A percentile compares a stretch with the other conserved stretches of the same genome.
Evolutionary conservation across 2,329 filamentous ascomycete genomes (phyloP).

Genomic region (Ophiocordyceps camponoti-saundersi): DNA sequence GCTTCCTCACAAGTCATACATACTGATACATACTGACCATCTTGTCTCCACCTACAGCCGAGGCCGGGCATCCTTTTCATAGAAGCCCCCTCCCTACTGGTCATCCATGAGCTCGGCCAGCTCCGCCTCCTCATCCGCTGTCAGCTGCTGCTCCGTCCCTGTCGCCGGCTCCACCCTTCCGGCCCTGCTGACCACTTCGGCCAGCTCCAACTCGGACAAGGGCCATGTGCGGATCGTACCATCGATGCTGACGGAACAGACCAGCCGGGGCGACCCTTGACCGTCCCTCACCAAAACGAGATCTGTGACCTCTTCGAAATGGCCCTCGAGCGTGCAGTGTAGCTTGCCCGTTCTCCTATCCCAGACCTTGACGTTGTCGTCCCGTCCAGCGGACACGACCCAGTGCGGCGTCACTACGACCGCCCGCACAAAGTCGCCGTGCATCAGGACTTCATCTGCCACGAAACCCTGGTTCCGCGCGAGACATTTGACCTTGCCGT

Average conservation of each 20-base stretch:
- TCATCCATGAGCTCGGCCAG: constrained; percentile 81
- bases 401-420: constrained; percentile 60
- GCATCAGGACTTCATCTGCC: constrained; percentile 53
- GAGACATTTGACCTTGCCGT: constrained; percentile 74
- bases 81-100: constrained; percentile 6
- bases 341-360: constrained; percentile 56
- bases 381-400: constrained; percentile 75
- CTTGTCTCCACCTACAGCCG: neutral
- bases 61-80: no score
- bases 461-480: constrained; percentile 51
- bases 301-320: constrained; percentile 86
- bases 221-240: constrained; percentile 77
- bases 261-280: constrained; percentile 19
- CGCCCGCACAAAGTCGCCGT: constrained; percentile 82
- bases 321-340: constrained; percentile 59
- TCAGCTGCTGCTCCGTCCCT: constrained; percentile 38
- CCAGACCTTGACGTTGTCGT: constrained; percentile 89
- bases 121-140: constrained; percentile 83
- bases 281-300: constrained; percentile 41
- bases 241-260: constrained; percentile 81
- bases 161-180: constrained; percentile 26
- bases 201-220: constrained; percentile 42
- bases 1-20: neutral
- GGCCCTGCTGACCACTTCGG: constrained; percentile 31
- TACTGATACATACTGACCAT: neutral